These are phyloP conservation scores for Chlorophyllum brunneum DNA, from an alignment of 768 basidiomycete species.

Conservation along the genomic window DNA sequence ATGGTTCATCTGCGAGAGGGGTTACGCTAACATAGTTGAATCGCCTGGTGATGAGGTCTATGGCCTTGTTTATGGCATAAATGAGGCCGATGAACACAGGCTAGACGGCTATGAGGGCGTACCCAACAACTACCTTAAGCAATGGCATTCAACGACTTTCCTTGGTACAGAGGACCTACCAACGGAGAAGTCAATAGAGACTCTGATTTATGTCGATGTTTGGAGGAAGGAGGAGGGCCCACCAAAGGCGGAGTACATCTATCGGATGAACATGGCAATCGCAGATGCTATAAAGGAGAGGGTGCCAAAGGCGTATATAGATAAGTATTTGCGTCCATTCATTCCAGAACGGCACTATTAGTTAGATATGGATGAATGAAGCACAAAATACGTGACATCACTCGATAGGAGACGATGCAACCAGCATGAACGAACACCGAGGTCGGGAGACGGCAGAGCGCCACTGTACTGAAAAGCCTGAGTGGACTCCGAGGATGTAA, in stretches of 20 bases:
- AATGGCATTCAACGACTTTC: constrained; percentile 25
- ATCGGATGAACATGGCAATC: constrained; percentile 42
- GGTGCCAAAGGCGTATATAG: constrained; percentile 37
- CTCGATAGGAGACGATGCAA: no score
- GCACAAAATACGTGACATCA: no score
- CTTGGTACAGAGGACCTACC: not conserved
- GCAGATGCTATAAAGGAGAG: constrained; percentile 36
- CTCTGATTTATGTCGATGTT: constrained; percentile 40
- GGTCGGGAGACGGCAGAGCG: no score
- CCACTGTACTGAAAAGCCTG: no score
- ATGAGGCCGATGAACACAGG: constrained; percentile 32
- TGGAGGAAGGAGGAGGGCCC: constrained; percentile 26
- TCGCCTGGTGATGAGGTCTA: constrained; percentile 39
- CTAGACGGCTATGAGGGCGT: constrained; percentile 43
- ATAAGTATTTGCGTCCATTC: constrained; percentile 39
- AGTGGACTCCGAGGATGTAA: no score
- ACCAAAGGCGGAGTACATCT: constrained; percentile 39
- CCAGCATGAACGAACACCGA: no score
- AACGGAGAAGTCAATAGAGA: constrained; percentile 16
- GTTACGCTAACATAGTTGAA: constrained; percentile 42
- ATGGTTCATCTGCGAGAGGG: constrained; percentile 42
- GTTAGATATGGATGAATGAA: not conserved
- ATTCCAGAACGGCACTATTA: no score
- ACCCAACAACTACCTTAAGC: constrained; percentile 33
- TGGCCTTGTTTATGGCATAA: constrained; percentile 40